These are phyloP conservation scores for Neurospora discreta DNA, from an alignment of 495 filamentous ascomycete genomes.

Conservation along the genomic window DNA sequence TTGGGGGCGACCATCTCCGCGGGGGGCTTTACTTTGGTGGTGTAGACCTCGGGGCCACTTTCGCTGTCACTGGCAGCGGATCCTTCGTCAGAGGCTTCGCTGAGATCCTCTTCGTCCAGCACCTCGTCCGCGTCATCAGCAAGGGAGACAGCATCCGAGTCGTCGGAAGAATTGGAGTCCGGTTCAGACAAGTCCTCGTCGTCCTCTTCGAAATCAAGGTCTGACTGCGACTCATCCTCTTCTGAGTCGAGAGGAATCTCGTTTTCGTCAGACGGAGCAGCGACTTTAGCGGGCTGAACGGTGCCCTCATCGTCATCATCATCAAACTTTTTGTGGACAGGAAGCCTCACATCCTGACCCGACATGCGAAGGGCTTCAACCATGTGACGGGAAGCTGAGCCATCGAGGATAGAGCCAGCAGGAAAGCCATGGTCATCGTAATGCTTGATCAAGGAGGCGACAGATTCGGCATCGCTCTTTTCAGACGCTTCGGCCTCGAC, in stretches of 20 bases:
- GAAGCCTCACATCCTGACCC: conserved; percentile 18
- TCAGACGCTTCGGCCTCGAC: conserved; percentile 3
- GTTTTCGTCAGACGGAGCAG: background rate
- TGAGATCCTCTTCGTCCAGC: background rate
- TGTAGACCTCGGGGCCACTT: conserved; percentile 4
- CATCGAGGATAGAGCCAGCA: conserved; percentile 35
- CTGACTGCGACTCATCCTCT: conserved; percentile 1
- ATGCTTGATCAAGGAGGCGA: conserved; percentile 22
- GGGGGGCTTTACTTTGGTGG: conserved; percentile 1
- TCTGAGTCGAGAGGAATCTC: background rate
- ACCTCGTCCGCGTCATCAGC: background rate
- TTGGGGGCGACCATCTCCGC: background rate
- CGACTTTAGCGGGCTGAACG: background rate
- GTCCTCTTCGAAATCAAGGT: background rate
- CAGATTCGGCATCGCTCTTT: conserved; percentile 20
- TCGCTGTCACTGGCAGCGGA: conserved; percentile 9
- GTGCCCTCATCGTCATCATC: conserved; percentile 15
- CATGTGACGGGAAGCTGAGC: conserved; percentile 29
- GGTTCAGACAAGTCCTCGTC: conserved; percentile 5
- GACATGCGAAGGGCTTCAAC: conserved; percentile 18
- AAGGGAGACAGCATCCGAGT: conserved; percentile 6
- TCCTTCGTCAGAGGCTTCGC: conserved; percentile 8
- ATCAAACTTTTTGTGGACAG: conserved; percentile 24
- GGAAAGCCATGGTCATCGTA: conserved; percentile 41
- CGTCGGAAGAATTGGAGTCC: conserved; percentile 13